Conservation (phyloP, 164 flowering plant species). For the Vitis amurensis region DNA sequence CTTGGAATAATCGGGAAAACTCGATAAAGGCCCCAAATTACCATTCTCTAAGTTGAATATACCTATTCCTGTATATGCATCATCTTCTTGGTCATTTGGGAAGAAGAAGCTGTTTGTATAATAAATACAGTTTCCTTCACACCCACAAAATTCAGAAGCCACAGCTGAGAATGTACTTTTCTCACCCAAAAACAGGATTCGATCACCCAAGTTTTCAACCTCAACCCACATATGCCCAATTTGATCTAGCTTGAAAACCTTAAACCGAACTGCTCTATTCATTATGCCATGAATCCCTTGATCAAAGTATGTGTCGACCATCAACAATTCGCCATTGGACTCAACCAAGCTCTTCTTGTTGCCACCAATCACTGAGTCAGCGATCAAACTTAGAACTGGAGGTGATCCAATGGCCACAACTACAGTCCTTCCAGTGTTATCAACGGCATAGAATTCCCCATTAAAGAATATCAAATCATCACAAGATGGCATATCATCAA, state of each 20-base stretch:
- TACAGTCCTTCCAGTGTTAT: slow-evolving; percentile 51
- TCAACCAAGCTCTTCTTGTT: slow-evolving; percentile 74
- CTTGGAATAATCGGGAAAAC: slow-evolving; percentile 27
- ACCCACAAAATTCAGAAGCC: slow-evolving; percentile 37
- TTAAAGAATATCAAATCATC: slow-evolving; percentile 59
- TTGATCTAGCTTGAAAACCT: slow-evolving; percentile 50
- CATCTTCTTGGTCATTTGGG: slow-evolving; percentile 28
- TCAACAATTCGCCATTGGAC: slow-evolving; percentile 47
- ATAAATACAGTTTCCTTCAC: slow-evolving; percentile 57
- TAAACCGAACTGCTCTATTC: slow-evolving; percentile 52
- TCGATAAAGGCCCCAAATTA: slow-evolving; percentile 28
- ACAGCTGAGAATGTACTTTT: slow-evolving; percentile 55
- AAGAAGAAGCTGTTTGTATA: slow-evolving; percentile 38
- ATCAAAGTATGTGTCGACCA: slow-evolving; percentile 61
- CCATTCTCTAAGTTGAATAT: slow-evolving; percentile 49
- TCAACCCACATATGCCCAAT: slow-evolving; percentile 34
- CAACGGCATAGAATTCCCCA: slow-evolving; percentile 65
- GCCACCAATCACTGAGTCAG: slow-evolving; percentile 51
- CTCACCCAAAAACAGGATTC: slow-evolving; percentile 66
- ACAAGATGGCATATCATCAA: slow-evolving; percentile 42
- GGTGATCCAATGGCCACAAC: slow-evolving; percentile 19
- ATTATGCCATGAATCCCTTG: slow-evolving; percentile 10
- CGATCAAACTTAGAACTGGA: slow-evolving; percentile 26
- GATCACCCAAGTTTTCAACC: slow-evolving; percentile 51
- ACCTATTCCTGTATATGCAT: slow-evolving; percentile 21